phyloP scores from a whole-genome alignment of 371 early-diverging fungal species.

The Neoconidiobolus thromboides region DNA sequence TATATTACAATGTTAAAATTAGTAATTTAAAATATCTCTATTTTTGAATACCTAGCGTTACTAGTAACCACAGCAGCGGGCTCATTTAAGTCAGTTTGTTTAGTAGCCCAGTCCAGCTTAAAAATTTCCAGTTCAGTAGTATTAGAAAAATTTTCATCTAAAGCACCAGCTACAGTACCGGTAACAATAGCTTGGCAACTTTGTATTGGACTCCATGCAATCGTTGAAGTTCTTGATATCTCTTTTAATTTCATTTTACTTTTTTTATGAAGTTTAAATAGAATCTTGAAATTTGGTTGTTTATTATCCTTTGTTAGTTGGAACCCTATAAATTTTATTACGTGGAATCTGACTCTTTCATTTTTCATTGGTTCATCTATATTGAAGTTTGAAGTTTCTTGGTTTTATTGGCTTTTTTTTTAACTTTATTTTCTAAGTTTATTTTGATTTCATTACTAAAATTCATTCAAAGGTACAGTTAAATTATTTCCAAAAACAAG shows the following conservation, averaged over 20 bases:
- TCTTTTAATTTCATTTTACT: conserved; percentile 23
- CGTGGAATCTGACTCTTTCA: too few species aligned
- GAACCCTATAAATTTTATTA: too few species aligned
- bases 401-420: too few species aligned
- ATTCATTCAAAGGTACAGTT: too few species aligned
- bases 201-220: conserved; percentile 67
- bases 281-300: too few species aligned
- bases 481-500: too few species aligned
- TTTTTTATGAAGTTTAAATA: too few species aligned
- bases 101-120: conserved; percentile 28
- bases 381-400: too few species aligned
- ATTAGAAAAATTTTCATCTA: conserved; percentile 88
- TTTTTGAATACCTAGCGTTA: conserved; percentile 33
- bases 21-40: background rate
- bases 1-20: conserved; percentile 6
- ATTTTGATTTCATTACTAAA: too few species aligned
- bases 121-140: conserved; percentile 80
- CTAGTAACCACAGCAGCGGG: conserved; percentile 39
- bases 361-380: too few species aligned
- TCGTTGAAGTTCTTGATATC: conserved; percentile 58
- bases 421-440: too few species aligned
- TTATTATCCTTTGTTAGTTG: too few species aligned
- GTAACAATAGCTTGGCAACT: conserved; percentile 58
- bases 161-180: conserved; percentile 89
- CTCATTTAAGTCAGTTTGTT: conserved; percentile 12